Evolutionary conservation across 257 asterid species (phyloP), one percentile per base, ranked within the genome.

Genomic region (Prunella vulgaris): DNA sequence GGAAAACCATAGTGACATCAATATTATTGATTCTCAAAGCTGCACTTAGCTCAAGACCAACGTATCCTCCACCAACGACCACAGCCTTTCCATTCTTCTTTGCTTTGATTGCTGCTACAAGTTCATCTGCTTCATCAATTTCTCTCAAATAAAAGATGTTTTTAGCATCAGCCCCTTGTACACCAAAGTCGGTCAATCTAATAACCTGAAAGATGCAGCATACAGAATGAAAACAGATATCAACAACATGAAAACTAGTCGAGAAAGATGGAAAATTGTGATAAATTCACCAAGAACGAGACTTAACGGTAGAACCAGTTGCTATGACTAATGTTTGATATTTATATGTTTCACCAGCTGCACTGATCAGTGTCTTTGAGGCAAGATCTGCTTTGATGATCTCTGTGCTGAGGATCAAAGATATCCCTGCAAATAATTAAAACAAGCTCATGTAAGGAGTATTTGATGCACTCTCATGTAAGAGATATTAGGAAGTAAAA

Each of bases 11-110:
- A 62, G 52, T 87, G 84, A 84, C 90, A 62, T 86, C 97, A 40
- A 83, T 38, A 71, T 87, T 77, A 69, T 90, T 84, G 75, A 87
- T 56, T 70, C 67, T 86, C 75, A 90, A 73, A 60, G 92, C 97
- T 44, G 97, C 95, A 77, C 95, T 90, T 15, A 90, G 93, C 88
- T 90, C 97, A 66, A 90, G 85, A 49, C 97, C 97, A 12, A 90
- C 86, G 86, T 90, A 90, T 67, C 97, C 97, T 70, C 97, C 97
- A 63, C 97, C 97, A 78, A 90, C 95, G 70, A 90, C 28, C 71
- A 90, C 89, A 56, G 95, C 95, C 83, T 87, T 87, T 13, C 88
- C 87, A 32, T 76, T 76, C 78, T 84, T 83, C 80, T 90, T 90
- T 72, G 77, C 81, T 72, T 90, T 86, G 62, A 90, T 78, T 69